Evolutionary conservation across 2,329 filamentous ascomycete genomes (phyloP).

Genomic region (Fusarium paranaense): DNA sequence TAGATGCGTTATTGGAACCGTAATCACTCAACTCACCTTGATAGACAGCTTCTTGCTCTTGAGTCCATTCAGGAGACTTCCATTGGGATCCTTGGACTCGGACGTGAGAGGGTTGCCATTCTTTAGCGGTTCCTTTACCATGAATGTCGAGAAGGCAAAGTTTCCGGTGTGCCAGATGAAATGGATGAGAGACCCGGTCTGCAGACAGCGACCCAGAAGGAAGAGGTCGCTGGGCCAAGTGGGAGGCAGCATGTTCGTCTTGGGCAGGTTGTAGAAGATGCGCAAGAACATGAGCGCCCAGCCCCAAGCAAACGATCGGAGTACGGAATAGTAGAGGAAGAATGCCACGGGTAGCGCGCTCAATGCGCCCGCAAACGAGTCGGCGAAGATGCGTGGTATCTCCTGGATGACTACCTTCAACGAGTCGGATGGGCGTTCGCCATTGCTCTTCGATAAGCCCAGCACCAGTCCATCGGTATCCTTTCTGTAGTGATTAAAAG

Average conservation of each 20-base stretch:
- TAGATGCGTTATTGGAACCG: conserved; percentile 8
- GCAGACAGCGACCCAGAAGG: conserved; percentile 66
- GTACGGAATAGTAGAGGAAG: conserved; percentile 70
- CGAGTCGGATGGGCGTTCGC: conserved; percentile 44
- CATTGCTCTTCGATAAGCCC: conserved; percentile 41
- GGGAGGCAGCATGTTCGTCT: conserved; percentile 72
- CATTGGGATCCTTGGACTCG: conserved; percentile 91
- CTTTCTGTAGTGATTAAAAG: conserved; percentile 73
- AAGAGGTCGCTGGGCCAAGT: conserved; percentile 68
- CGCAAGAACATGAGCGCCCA: conserved; percentile 78
- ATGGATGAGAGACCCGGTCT: conserved; percentile 74
- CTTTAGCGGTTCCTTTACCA: conserved; percentile 85
- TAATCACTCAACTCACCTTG: conserved; percentile 61
- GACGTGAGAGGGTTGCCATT: conserved; percentile 84
- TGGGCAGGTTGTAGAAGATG: conserved; percentile 80
- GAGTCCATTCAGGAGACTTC: conserved; percentile 85
- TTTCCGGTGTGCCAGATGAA: conserved; percentile 84
- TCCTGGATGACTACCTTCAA: conserved; percentile 52
- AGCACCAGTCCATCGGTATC: conserved; percentile 77
- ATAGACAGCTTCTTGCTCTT: conserved; percentile 85
- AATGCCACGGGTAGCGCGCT: conserved; percentile 59
- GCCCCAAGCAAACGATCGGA: conserved; percentile 75
- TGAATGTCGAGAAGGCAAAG: conserved; percentile 81
- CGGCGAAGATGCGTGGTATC: conserved; percentile 54
- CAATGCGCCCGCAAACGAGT: conserved; percentile 55